Conservation (phyloP, 306 rosid species). For the Aeschynomene evenia region DNA sequence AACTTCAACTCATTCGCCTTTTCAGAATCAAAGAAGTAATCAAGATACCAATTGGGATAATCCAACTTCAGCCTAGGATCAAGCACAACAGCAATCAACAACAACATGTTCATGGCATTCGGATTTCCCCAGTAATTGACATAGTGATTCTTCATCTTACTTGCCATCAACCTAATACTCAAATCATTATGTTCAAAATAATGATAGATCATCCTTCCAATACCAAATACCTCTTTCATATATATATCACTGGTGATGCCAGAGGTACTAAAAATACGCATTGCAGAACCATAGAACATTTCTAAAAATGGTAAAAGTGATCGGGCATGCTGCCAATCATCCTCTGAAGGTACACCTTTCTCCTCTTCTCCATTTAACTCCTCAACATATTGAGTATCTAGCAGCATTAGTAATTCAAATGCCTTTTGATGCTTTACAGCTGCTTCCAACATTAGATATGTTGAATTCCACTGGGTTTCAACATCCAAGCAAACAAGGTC, state of each 20-base stretch:
- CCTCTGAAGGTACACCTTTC: neutral
- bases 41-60: neutral
- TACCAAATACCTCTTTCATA: neutral
- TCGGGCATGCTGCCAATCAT: neutral
- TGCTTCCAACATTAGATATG: neutral
- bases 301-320: neutral
- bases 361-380: neutral
- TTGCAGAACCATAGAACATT: too few relatives aligned
- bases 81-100: constrained; percentile 1
- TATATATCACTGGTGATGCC: neutral
- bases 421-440: neutral
- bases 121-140: constrained; percentile 7
- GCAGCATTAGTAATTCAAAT: neutral
- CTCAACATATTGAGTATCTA: neutral
- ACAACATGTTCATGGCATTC: neutral
- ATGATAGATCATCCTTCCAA: neutral
- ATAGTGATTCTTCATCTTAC: neutral
- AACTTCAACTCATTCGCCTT: neutral
- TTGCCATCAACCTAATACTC: neutral
- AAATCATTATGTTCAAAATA: too few relatives aligned
- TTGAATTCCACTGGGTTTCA: neutral
- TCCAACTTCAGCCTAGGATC: neutral
- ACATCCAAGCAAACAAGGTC: neutral
- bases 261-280: neutral
- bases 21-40: neutral